Evolutionary conservation across 2,329 filamentous ascomycete species (phyloP), one percentile per base, ranked within the genome.

Genomic region (Colletotrichum costaricense): DNA sequence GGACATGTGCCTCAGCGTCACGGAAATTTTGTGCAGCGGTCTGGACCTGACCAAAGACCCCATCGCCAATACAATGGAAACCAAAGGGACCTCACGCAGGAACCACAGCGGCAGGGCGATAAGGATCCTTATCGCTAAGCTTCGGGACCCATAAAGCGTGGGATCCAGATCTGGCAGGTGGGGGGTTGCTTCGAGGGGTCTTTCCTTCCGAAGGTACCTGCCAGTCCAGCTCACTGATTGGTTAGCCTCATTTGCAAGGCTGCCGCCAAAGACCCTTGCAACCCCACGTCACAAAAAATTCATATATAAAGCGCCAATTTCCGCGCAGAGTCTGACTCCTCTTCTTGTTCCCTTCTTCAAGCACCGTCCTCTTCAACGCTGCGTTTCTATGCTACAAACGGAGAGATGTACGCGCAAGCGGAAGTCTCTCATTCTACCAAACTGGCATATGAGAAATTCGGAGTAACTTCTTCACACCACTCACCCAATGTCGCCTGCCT

Each of bases 391-490:
- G 94, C 94, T 93, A 93, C 93, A 94, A 90, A 91, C 90, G 86
- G 89, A 94, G 87, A 87, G 78, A 65, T 78, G 77, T 76, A 79
- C 79, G 78, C 76, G 76, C 67, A 65, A 79, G 78, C 62, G 33
- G 46, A 78, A 76, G 76, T 76, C 77, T 80, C 80, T 80, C 78
- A 66, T 35, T 55, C 11, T 28, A 56, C 72, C 42, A 49, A 49
- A 67, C 68, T 76, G 86, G 94, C 94, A 95, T 95, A 95, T 95
- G 94, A 95, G 94, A 97, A 97, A 97, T 96, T 97, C 94, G 94
- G 94, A 97, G 94, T 93, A 97, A 92, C 95, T 93, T 95, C 94
- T 94, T 95, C 73, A 64, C 62, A 64, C 62, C 62, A 69, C 80
- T 82, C 79, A 82, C 82, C 82, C 79, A 76, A 77, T 55, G 80